Evolutionary conservation across 805 yeast genomes (phyloP), one percentile per base, ranked within the genome.

Genomic region (Monosporozyma solicola): DNA sequence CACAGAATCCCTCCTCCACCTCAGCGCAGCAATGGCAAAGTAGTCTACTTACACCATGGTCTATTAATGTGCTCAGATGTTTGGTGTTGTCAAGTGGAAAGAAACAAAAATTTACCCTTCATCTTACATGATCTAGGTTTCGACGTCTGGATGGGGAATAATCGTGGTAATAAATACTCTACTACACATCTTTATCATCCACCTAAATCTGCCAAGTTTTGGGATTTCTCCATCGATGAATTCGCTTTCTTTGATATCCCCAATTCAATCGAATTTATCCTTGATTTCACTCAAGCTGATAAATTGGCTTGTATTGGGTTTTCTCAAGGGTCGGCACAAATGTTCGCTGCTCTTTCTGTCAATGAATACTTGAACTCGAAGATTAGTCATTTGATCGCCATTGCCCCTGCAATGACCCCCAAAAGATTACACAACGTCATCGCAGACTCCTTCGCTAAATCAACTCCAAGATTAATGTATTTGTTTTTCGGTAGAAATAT

Each of bases 101-200:
- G 77, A 55, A 55, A 69, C 57, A 73, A 75, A 48, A 81, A 83
- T 57, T 69, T 94, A 48, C 97, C 98, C 0, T 85, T 87, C 65
- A 72, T 80, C 2, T 74, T 92, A 35, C 83, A 83, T 55, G 89
- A 90, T 54, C 66, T 82, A 48, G 97, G 97, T 1, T 92, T 81
- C 67, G 99, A 92, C 64, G 97, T 92, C 5, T 92, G 95, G 92
- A 73, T 92, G 57, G 98, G 98, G 1, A 89, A 88, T 67, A 89
- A 88, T 63, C 76, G 96, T 54, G 96, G 96, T 10, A 94, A 92
- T 71, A 94, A 92, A 71, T 92, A 92, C 71, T 85, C 95, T 3
- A 83, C 84, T 55, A 90, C 90, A 60, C 96, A 92, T 68, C 54
- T 76, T 15, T 56, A 64, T n/a, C 64, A 72, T 39, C 66, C 66